Base-by-base conservation (phyloP, 192 early-diverging fungal genomes). In the Thamnidium elegans region DNA sequence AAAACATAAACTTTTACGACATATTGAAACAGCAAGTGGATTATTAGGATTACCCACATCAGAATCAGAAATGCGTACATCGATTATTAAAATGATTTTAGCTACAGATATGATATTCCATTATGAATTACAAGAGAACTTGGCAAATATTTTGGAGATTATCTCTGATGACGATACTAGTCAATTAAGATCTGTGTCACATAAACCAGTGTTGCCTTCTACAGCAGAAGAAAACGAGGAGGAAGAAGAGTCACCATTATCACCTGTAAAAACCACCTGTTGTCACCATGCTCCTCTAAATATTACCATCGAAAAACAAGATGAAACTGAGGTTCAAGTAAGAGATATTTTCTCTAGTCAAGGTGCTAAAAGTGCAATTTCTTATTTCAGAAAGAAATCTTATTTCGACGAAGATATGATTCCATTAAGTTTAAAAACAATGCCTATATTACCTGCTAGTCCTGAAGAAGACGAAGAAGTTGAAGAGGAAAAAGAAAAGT, bases 41-140 rank as follows among this genome's bases (percentile, higher is more conserved):
- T 77, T 77, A 1, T 72, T 80, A 55, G 82, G 81, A 39, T 75
- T 69, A 55, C 72, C 75, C 52, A 74, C 74, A 36, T 84, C 84
- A 0, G 79, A 82, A 34, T 62, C 60, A 3, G 55, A 76, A 42
- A 69, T 88, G 34, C 68, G 73, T 17, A 53, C 52, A 3, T 66
- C 79, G 11, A 85, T 90, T 61, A 69, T 78, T 15, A 89, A 91
- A 65, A 88, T 85, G 44, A 93, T 97, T 61, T 79, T 97, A 43
- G 84, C 87, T 17, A 97, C 95, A 1, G 95, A 97, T 69, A 97
- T 97, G 95, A 76, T 82, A 2, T 85, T 88, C 9, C 95, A 97
- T 70, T 97, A 93, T 78, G 80, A 81, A 55, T 71, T 83, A 63
- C 78, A 82, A 51, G 80, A 83, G 55, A 78, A 81, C 39, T 61